Evolutionary conservation across 2,329 filamentous ascomycete genomes (phyloP).

Genomic region (Aureobasidium zeae): DNA sequence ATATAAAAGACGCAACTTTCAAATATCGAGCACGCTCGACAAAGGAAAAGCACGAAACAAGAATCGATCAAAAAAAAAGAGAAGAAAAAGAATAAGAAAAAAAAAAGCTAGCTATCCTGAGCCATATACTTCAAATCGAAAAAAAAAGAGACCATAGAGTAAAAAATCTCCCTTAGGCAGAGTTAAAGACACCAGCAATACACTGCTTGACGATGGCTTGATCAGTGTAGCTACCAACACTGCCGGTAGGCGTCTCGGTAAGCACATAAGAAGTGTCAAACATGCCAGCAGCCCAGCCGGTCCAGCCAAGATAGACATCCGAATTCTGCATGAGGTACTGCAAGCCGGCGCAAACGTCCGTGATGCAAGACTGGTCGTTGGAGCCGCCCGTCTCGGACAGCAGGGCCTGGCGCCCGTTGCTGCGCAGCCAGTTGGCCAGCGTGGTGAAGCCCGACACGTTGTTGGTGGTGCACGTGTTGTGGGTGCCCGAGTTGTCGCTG

Average conservation of each 20-base stretch:
- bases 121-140: too few relatives aligned
- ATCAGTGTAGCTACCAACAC: constrained; percentile 22
- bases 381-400: constrained; percentile 34
- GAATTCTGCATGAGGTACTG: constrained; percentile 26
- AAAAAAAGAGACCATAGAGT: too few relatives aligned
- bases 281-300: constrained; percentile 27
- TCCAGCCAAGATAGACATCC: constrained; percentile 29
- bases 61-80: too few relatives aligned
- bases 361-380: constrained; percentile 28
- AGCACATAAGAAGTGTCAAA: constrained; percentile 25
- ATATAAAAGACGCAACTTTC: too few relatives aligned
- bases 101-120: too few relatives aligned
- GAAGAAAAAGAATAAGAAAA: too few relatives aligned
- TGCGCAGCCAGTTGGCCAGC: constrained; percentile 30
- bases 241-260: constrained; percentile 23
- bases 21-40: too few relatives aligned
- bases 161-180: not conserved
- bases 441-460: constrained; percentile 29
- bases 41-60: too few relatives aligned
- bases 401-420: constrained; percentile 32
- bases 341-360: constrained; percentile 27
- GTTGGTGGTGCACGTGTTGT: constrained; percentile 27
- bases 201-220: constrained; percentile 23
- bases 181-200: constrained; percentile 25
- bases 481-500: constrained; percentile 31